These are phyloP conservation scores for Quercus parvula DNA, from an alignment of 306 rosid species.

Conservation along the genomic window DNA sequence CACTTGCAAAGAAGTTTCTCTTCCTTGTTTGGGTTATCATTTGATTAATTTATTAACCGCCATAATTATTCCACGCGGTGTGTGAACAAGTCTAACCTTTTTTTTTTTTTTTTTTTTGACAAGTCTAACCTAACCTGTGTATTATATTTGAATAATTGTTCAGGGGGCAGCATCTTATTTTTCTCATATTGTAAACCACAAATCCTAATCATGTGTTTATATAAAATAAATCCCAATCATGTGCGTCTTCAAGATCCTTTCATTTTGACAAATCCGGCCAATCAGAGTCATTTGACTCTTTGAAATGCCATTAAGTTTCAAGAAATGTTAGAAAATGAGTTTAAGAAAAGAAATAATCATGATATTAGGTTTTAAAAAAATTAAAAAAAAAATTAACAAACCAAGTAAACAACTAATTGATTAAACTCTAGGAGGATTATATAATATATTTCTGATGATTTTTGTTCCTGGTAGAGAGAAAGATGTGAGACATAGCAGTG, in stretches of 20 bases:
- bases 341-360: not conserved
- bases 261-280: not conserved
- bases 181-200: too few relatives aligned
- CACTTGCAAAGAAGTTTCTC: constrained; percentile 2
- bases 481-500: too few relatives aligned
- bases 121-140: not conserved
- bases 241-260: too few relatives aligned
- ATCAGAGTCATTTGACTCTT: not conserved
- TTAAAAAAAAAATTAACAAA: too few relatives aligned
- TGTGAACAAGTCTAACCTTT: too few relatives aligned
- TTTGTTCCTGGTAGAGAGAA: not conserved
- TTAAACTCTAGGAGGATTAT: not conserved
- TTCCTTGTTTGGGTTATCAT: constrained; percentile 1
- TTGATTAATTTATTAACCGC: not conserved
- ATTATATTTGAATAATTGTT: not conserved
- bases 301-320: not conserved
- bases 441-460: not conserved
- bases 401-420: not conserved
- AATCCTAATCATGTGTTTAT: too few relatives aligned
- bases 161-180: too few relatives aligned
- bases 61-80: not conserved
- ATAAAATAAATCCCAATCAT: too few relatives aligned
- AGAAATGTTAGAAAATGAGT: not conserved
- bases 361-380: not conserved
- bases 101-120: not conserved